Base-by-base conservation (phyloP, 1,284 basidiomycete genomes). In the Volvariella surrecta region DNA sequence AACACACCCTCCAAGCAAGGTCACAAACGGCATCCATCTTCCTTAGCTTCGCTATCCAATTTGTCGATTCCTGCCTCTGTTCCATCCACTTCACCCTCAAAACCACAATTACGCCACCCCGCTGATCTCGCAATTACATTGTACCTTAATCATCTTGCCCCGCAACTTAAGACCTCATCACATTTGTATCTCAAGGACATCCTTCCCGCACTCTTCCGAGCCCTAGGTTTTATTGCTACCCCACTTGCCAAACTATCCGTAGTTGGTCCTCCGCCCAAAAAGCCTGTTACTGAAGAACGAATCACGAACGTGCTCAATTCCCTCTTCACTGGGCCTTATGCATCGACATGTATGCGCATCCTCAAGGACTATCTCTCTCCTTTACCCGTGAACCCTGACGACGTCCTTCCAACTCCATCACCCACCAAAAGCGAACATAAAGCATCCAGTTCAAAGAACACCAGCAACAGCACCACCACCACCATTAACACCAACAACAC, bases 201-300 rank as follows among this genome's bases (percentile, higher is more conserved):
- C 41, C 63, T 88, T n/a, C 78, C 81, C 0, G 62, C 81, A 19
- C 71, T 88, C n/a, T 83, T 85, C 52, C 78, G 80, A 17, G 72
- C 73, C 16, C 67, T 84, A 13, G 74, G 79, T 0, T 76, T 74
- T 51, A 79, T 74, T 54, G 64, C 75, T 7, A 70, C 76, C 3
- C 74, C 80, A 0, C 68, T 88, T 19, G 79, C 84, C 28, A 73
- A 79, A 6, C 59, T 88, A 4, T 75, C 80, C 8, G 62, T 83
- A 19, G 56, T 61, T 46, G 54, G 63, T 38, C 58, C 59, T 35
- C 48, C 60, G 15, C 50, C 57, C 35, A 64, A 63, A 47, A 57
- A 60, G 51, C 55, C 66, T 20, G 61, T 62, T 1, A 59, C 74
- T 2, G 82, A 86, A 52, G 72, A 74, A 32, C 68, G 63, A 37